Evolutionary conservation across 352 stramenopile genomes (phyloP).

Genomic region (Pythium aquatile): DNA sequence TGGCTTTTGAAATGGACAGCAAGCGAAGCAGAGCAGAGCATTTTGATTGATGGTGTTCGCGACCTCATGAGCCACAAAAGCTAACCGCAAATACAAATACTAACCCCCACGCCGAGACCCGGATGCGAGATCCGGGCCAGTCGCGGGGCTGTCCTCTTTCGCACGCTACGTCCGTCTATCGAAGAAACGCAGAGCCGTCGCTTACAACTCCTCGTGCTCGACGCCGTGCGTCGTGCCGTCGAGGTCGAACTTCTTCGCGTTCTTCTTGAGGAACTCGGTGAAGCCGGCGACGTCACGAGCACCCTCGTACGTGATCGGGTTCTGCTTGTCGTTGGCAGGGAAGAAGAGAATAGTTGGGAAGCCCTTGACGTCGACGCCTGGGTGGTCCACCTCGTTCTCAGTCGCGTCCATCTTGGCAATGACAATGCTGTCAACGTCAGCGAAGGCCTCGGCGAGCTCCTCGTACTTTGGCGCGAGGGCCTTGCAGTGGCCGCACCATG

Average conservation of each 20-base stretch:
- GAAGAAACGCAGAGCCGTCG: conserved; percentile 1
- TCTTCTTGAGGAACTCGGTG: conserved; percentile 86
- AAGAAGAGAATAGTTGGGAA: conserved; percentile 97
- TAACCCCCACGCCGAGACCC: neutral
- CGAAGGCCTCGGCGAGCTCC: conserved; percentile 87
- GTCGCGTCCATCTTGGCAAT: conserved; percentile 96
- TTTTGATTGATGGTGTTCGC: conserved; percentile 6
- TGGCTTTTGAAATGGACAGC: neutral
- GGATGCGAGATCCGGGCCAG: no score
- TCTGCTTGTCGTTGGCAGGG: conserved; percentile 87
- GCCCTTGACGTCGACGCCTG: conserved; percentile 86
- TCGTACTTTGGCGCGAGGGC: conserved; percentile 90
- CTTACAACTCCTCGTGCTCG: conserved; percentile 67
- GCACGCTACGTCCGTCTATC: conserved; percentile 2
- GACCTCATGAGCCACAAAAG: neutral
- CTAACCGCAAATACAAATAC: conserved; percentile 8
- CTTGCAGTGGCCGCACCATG: conserved; percentile 83
- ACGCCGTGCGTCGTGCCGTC: conserved; percentile 58
- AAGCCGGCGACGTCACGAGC: conserved; percentile 82
- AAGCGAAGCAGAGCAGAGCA: neutral
- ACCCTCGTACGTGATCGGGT: conserved; percentile 84
- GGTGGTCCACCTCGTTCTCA: conserved; percentile 93
- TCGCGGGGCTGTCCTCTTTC: neutral
- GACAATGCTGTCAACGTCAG: conserved; percentile 88
- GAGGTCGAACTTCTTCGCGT: conserved; percentile 80